Evolutionary conservation across 495 filamentous ascomycete genomes (phyloP).

Genomic region (Aspergillus avenaceus): DNA sequence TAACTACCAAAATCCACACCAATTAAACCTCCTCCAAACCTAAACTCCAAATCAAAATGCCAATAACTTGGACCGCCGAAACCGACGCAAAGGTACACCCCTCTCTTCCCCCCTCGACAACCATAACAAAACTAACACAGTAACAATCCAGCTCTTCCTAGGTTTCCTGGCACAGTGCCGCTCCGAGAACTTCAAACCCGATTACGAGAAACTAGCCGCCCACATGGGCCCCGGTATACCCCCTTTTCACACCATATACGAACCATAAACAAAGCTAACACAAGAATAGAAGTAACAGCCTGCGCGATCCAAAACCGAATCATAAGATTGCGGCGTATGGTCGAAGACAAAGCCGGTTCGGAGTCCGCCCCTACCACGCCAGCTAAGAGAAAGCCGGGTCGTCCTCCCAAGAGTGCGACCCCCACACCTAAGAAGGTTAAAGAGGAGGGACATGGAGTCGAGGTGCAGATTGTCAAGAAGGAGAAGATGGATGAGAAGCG

Average conservation of each 20-base stretch:
- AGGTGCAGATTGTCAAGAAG: no score
- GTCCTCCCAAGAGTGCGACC: not conserved
- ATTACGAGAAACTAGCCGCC: not conserved
- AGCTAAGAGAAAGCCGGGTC: not conserved
- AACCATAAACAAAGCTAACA: not conserved
- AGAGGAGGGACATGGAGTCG: no score
- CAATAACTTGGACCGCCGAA: not conserved
- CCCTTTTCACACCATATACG: not conserved
- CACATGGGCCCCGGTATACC: not conserved
- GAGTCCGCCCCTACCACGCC: not conserved
- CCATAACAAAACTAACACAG: not conserved
- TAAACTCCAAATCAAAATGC: not conserved
- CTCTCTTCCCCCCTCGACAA: not conserved
- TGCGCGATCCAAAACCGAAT: not conserved
- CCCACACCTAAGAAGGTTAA: not conserved
- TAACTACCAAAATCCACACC: no score
- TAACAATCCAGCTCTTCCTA: not conserved
- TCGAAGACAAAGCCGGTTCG: not conserved
- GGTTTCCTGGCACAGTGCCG: not conserved
- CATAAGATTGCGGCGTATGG: not conserved
- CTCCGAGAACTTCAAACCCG: not conserved
- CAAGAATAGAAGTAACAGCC: not conserved
- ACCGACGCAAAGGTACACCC: not conserved
- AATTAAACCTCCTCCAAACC: no score
- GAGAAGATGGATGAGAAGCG: no score